A percentile compares a stretch with the other conserved stretches of the same genome.
Evolutionary conservation across 1,284 basidiomycete species (phyloP).

Genomic region (Microbotryum saponariae): DNA sequence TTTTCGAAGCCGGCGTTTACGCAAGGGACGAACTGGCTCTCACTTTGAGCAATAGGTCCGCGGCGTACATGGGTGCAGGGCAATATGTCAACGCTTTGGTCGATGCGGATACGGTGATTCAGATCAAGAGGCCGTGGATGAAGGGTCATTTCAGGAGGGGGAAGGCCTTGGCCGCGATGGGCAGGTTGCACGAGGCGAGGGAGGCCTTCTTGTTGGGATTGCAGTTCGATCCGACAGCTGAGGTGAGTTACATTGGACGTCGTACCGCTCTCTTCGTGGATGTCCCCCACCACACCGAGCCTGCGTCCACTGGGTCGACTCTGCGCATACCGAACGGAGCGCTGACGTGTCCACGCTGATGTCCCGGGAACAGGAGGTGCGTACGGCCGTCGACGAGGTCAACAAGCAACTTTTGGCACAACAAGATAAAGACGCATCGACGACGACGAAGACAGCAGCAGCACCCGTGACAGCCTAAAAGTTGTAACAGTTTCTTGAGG

Average conservation of each 20-base stretch:
- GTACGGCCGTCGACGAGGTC: conserved; percentile 17
- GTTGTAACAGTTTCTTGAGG: too few relatives aligned
- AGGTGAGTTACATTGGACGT: conserved; percentile 30
- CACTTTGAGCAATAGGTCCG: conserved; percentile 82
- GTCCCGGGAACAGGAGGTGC: conserved; percentile 11
- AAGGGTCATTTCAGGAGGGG: conserved; percentile 94
- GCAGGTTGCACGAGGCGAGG: conserved; percentile 63
- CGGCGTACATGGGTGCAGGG: conserved; percentile 67
- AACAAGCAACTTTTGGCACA: conserved; percentile 11
- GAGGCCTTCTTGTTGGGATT: conserved; percentile 75
- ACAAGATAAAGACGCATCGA: background rate
- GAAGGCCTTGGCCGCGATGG: conserved; percentile 73
- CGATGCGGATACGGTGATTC: conserved; percentile 84
- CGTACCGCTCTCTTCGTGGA: background rate
- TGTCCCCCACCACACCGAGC: background rate
- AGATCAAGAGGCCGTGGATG: conserved; percentile 77
- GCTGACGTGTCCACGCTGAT: background rate
- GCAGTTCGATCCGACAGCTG: conserved; percentile 79
- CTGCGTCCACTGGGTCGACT: background rate
- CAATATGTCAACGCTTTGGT: conserved; percentile 75
- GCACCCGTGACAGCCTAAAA: too few relatives aligned
- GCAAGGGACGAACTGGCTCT: conserved; percentile 84
- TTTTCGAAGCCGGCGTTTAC: conserved; percentile 77
- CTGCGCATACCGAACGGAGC: background rate
- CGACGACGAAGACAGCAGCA: too few relatives aligned